Conservation (phyloP, 805 yeast species). For the Lachancea fermentati region DNA sequence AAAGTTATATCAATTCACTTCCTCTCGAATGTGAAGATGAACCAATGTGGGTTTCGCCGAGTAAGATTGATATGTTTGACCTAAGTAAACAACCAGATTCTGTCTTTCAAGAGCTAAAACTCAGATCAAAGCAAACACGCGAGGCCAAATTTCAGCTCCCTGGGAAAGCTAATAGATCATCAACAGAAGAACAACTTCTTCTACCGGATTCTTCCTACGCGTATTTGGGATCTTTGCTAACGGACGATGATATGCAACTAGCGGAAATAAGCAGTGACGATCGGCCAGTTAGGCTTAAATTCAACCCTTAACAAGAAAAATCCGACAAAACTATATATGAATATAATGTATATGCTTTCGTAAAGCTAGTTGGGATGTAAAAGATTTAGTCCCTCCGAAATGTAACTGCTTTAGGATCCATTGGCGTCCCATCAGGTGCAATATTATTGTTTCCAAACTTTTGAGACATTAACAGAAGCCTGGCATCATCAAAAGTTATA, state of each 20-base stretch:
- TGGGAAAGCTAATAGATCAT: background rate
- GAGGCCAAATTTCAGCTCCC: background rate
- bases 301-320: conserved; percentile 4
- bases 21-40: conserved; percentile 17
- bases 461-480: conserved; percentile 44
- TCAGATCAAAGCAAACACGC: background rate
- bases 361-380: background rate
- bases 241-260: conserved; percentile 11
- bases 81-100: conserved; percentile 11
- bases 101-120: background rate
- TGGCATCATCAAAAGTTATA: conserved; percentile 63
- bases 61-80: conserved; percentile 25
- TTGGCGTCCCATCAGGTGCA: conserved; percentile 60
- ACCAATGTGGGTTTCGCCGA: conserved; percentile 33
- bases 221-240: conserved; percentile 36
- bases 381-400: conserved; percentile 24
- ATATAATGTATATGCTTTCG: background rate
- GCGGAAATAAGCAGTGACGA: conserved; percentile 13
- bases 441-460: conserved; percentile 47
- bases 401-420: conserved; percentile 59
- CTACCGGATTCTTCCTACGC: conserved; percentile 38
- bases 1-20: background rate
- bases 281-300: conserved; percentile 18
- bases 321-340: background rate
- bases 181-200: conserved; percentile 11